Conservation (phyloP, 257 asterid genomes). For the Solanum peruvianum region DNA sequence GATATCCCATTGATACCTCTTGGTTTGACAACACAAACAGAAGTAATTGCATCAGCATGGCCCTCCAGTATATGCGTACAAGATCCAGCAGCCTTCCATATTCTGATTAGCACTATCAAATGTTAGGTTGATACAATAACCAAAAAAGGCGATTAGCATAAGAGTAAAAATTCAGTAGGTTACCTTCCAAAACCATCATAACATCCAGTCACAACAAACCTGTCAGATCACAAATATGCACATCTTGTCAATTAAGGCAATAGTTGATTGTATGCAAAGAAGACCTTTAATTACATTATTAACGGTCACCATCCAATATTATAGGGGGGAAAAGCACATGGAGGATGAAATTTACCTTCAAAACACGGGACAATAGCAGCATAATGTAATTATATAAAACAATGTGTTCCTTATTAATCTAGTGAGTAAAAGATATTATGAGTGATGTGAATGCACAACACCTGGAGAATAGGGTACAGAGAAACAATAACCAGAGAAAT, state of each 20-base stretch:
- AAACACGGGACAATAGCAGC: not conserved
- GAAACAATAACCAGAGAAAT: not conserved
- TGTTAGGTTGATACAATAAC: not conserved
- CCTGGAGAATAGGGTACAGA: not conserved
- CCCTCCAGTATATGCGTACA: constrained; percentile 81
- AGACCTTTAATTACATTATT: not conserved
- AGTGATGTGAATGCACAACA: not conserved
- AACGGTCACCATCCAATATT: not conserved
- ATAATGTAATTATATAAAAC: not conserved
- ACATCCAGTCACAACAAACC: constrained; percentile 88
- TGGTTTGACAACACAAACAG: constrained; percentile 54
- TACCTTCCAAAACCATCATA: constrained; percentile 97
- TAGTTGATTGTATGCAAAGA: not conserved
- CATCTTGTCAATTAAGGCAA: not conserved
- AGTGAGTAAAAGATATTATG: not conserved
- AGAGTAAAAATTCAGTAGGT: not conserved
- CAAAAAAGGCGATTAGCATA: not conserved
- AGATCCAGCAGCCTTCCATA: constrained; percentile 79
- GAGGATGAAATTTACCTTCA: not conserved
- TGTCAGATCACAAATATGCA: constrained; percentile 13
- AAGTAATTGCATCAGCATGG: constrained; percentile 72
- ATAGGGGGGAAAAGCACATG: not conserved
- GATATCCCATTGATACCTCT: constrained; percentile 30
- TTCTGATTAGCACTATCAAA: constrained; percentile 22
- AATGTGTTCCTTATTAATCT: not conserved